Evolutionary conservation across 2,329 filamentous ascomycete species (phyloP).

Genomic region (Fusarium aywerte): DNA sequence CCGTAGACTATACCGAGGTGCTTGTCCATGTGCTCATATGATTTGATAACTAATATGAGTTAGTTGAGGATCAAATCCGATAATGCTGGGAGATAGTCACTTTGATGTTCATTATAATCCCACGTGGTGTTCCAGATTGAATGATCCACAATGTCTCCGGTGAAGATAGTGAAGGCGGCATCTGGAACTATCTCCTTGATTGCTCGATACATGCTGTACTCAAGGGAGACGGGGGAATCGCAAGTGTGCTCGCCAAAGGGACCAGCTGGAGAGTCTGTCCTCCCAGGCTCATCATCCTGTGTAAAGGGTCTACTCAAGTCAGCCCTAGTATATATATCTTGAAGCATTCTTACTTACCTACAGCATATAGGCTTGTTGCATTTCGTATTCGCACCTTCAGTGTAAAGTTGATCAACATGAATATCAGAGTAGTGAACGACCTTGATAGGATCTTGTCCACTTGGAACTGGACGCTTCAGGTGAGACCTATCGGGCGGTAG

Average conservation of each 20-base stretch:
- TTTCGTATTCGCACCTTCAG: conserved; percentile 62
- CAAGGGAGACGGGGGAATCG: conserved; percentile 61
- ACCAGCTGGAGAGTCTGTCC: conserved; percentile 61
- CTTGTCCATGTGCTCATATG: conserved; percentile 59
- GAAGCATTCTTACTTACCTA: conserved; percentile 49
- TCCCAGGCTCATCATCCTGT: conserved; percentile 58
- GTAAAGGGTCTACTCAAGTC: conserved; percentile 55
- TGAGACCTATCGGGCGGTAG: conserved; percentile 57
- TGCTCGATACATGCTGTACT: conserved; percentile 65
- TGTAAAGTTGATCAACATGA: conserved; percentile 67
- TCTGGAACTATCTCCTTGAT: conserved; percentile 60
- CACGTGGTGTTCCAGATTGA: conserved; percentile 59
- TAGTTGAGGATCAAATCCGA: neutral
- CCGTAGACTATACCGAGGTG: conserved; percentile 60
- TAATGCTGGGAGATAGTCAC: conserved; percentile 32
- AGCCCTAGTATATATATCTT: neutral
- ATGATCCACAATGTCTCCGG: conserved; percentile 68
- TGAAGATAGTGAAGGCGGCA: conserved; percentile 67
- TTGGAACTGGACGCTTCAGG: conserved; percentile 53
- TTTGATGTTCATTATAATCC: conserved; percentile 47
- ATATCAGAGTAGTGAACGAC: conserved; percentile 71
- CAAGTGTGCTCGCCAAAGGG: conserved; percentile 64
- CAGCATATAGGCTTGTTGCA: conserved; percentile 71
- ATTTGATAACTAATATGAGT: conserved; percentile 52
- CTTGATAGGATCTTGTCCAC: conserved; percentile 59